Evolutionary conservation across 1,284 basidiomycete genomes (phyloP), one percentile per base, ranked within the genome.

Genomic region (Psilocybe mexicana): DNA sequence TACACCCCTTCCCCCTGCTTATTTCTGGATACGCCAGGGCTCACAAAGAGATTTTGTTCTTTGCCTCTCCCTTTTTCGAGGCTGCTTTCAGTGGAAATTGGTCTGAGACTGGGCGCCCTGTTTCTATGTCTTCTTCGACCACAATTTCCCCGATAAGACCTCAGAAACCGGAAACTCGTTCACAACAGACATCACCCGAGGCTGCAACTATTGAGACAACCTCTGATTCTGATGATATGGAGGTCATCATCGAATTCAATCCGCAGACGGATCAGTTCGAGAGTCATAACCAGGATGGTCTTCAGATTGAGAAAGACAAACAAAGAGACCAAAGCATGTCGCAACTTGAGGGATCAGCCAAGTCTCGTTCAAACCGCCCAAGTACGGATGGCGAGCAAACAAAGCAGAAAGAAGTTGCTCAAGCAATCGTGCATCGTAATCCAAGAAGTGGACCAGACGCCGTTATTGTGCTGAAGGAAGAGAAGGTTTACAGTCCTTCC

Each of bases 1-100:
- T 23, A 43, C 54, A 54, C 30, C 58, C 40, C 38, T 52, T 58
- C 51, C 63, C 87, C 42, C 18, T 30, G 33, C 43, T 25, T n/a
- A 43, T 43, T 11, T 33, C 18, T 24, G 28, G 44, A 2, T 6
- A 33, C 5, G 60, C 36, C 60, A 92, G 90, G 90, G 86, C 88
- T 0, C 92, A 94, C 72, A 91, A 90, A 68, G 91, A 94, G 67
- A 83, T 94, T 43, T 77, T 94, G 3, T 88, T 88, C 69, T 93
- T 92, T 67, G 88, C 90, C 1, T 92, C 89, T 3, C 89, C 92
- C 0, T 94, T 94, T 77, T 94, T 94, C 69, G 87, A 92, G 70
- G 90, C 90, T 11, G 88, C 90, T 23, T 76, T 94, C 48, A 89
- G 86, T 61, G 92, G 92, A 3, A 81, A 88, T 65, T 92, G 88